Percentiles rank a stretch among this genome's conserved stretches.
phyloP scores from a whole-genome alignment of 768 basidiomycete genomes.

The Psilocybe azurescens region DNA sequence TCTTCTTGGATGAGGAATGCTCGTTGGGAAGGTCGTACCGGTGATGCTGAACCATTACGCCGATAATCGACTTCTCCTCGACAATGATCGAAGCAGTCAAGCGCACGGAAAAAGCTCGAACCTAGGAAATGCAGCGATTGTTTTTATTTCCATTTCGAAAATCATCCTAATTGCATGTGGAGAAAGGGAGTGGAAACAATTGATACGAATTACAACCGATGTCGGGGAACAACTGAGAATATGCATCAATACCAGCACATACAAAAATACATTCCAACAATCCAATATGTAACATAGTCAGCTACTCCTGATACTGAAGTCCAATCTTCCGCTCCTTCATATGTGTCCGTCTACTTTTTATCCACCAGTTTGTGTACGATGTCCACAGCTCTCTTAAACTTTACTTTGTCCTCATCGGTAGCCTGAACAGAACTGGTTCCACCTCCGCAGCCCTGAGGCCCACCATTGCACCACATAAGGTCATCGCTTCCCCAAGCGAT shows the following conservation, averaged over 20 bases:
- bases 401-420: constrained; percentile 64
- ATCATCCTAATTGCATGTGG: background rate
- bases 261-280: constrained; percentile 2
- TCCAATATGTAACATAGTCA: background rate
- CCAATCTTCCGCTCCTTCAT: background rate
- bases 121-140: background rate
- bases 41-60: background rate
- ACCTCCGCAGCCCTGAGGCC: constrained; percentile 63
- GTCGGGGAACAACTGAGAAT: background rate
- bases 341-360: constrained; percentile 6
- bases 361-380: constrained; percentile 61
- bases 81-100: background rate
- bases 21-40: background rate
- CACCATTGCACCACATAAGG: constrained; percentile 66
- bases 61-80: background rate
- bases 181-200: background rate
- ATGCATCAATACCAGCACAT: background rate
- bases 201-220: constrained; percentile 17
- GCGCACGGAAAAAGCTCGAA: constrained; percentile 1
- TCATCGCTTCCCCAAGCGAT: constrained; percentile 65
- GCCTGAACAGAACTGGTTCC: constrained; percentile 53
- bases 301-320: background rate
- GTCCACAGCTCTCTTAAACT: constrained; percentile 72
- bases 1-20: background rate
- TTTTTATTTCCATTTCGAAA: background rate